These are phyloP conservation scores for Pseudozyma hubeiensis DNA, from an alignment of 1,284 basidiomycete species.

Conservation along the genomic window DNA sequence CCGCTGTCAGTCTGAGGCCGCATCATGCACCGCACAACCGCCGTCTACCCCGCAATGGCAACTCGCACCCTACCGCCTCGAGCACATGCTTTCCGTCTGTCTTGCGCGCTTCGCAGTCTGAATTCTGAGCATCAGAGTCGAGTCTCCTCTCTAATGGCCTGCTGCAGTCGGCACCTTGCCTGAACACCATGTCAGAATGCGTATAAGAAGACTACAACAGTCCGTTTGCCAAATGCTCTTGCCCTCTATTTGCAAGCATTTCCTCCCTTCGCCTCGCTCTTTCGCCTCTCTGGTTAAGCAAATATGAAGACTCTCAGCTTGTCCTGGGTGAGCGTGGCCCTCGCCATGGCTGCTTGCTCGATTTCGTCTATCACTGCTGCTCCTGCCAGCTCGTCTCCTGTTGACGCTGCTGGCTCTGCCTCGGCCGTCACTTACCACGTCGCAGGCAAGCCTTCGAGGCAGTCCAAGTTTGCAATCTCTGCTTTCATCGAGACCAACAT, in stretches of 20 bases:
- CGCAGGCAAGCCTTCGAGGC: conserved; percentile 21
- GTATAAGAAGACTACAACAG: too few species aligned
- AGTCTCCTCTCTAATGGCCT: too few species aligned
- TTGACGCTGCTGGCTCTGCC: conserved; percentile 12
- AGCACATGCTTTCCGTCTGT: too few species aligned
- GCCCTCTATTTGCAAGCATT: not conserved
- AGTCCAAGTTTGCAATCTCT: conserved; percentile 28
- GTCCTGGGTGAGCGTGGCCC: conserved; percentile 27
- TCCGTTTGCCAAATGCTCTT: too few species aligned
- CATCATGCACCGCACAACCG: too few species aligned
- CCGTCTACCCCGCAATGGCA: too few species aligned
- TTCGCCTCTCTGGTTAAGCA: not conserved
- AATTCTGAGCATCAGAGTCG: too few species aligned
- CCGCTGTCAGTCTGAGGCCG: too few species aligned
- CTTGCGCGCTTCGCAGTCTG: too few species aligned
- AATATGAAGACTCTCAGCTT: conserved; percentile 22
- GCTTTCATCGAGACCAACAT: conserved; percentile 56
- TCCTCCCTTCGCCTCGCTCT: not conserved
- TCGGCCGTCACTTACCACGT: conserved; percentile 27
- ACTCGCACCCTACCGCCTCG: too few species aligned
- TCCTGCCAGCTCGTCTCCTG: conserved; percentile 1
- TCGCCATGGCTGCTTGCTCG: conserved; percentile 12
- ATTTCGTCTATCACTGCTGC: conserved; percentile 6
- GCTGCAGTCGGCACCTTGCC: too few species aligned
- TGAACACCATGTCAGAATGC: too few species aligned